phyloP scores from a whole-genome alignment of 139 green algal species.

The Chlorella sp. region DNA sequence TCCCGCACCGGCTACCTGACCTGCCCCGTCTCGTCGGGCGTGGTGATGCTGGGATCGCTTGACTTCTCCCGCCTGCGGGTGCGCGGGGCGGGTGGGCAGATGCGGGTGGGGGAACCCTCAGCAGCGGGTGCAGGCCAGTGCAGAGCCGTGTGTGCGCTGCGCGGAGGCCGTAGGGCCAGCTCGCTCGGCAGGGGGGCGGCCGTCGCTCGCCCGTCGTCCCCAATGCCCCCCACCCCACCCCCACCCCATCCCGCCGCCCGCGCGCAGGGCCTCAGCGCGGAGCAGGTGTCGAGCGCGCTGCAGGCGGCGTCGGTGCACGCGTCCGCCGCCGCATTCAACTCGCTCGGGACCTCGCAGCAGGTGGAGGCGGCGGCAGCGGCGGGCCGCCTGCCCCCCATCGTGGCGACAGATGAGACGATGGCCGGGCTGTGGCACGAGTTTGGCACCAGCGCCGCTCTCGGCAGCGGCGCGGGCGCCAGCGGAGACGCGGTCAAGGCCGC shows the following conservation, averaged over 20 bases:
- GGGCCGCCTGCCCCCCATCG: constrained; percentile 20
- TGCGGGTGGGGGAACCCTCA: too few species aligned
- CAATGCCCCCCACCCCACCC: too few species aligned
- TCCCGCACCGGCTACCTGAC: constrained; percentile 25
- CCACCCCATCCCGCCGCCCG: too few species aligned
- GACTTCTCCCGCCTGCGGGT: too few species aligned
- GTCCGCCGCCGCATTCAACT: constrained; percentile 3
- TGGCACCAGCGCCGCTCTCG: constrained; percentile 6
- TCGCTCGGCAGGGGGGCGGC: too few species aligned
- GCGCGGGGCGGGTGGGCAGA: too few species aligned
- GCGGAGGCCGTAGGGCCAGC: too few species aligned
- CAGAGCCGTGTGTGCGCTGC: too few species aligned
- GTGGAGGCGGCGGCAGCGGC: not conserved
- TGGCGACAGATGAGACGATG: constrained; percentile 14
- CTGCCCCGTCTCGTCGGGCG: constrained; percentile 23
- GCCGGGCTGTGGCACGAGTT: constrained; percentile 33
- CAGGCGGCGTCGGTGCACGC: not conserved
- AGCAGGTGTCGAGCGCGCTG: constrained; percentile 13
- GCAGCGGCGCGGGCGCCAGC: not conserved
- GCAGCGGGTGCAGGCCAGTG: too few species aligned
- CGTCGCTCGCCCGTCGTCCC: too few species aligned
- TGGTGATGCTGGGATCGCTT: constrained; percentile 12
- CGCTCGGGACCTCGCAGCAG: not conserved
- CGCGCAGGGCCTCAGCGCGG: not conserved
- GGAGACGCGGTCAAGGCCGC: not conserved